Evolutionary conservation across 352 stramenopile genomes (phyloP), one percentile per base, ranked within the genome.

Genomic region (Phytophthora sansomeana): DNA sequence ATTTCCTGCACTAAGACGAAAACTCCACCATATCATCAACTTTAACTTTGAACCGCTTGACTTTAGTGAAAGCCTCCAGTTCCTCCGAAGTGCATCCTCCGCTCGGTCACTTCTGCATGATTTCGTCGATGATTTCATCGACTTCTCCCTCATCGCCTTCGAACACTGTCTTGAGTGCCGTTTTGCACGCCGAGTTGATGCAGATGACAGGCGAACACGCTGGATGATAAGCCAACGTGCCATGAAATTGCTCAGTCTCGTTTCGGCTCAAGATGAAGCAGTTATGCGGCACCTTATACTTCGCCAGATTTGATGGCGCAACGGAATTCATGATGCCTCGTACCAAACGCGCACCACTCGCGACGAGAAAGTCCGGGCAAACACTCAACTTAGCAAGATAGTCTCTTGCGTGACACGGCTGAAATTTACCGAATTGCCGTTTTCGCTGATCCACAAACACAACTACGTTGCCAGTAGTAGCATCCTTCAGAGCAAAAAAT

Each of bases 401-500:
- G 7, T 35, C 21, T 0, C 8, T 33, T 33, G 48, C 36, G 4
- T 60, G 16, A n/a, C 55, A 36, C 43, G 48, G 63, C 48, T 71
- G 39, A 38, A 66, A 58, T 49, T 42, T 57, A 48, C 48, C 54
- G n/a, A 61, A 53, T 0, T 58, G 13, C 21, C 41, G 38, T 32
- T 66, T 71, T 19, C 48, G 21, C 55, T 71, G 33, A 28, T 66
- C 63, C 24, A 67, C 42, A 55, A 71, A 52, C 16, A 71, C 49
- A 48, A 71, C 33, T 4, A 35, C 0, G 1, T 62, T 52, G 1
- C 26, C 63, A 13, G 58, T 69, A 9, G 16, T 9, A 63, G 62
- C 63, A 72, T 72, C 57, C 35, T 72, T 38, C 35, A 69, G 39
- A 66, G 67, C n/a, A n/a, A n/a, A 80, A 57, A 74, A 71, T 44